These are phyloP conservation scores for Solanum commersonii DNA, from an alignment of 257 asterid species.

Conservation along the genomic window DNA sequence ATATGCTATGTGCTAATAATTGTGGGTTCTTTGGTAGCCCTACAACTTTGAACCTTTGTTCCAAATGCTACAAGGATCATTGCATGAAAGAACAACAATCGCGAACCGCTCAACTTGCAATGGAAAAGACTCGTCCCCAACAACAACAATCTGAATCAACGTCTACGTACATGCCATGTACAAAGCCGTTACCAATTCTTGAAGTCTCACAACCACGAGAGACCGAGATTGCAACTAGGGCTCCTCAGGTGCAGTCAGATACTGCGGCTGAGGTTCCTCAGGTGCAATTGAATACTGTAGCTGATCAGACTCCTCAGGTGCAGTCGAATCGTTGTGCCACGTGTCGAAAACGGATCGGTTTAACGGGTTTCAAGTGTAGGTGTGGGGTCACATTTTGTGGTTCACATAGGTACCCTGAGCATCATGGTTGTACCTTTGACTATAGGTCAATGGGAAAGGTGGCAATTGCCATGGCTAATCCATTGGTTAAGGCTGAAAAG, in stretches of 20 bases:
- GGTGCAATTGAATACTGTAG: neutral
- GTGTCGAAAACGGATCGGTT: slow-evolving; percentile 32
- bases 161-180: neutral
- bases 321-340: slow-evolving; percentile 24
- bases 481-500: slow-evolving; percentile 31
- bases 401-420: slow-evolving; percentile 40
- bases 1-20: slow-evolving; percentile 37
- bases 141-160: neutral
- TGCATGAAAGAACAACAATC: slow-evolving; percentile 24
- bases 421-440: slow-evolving; percentile 35
- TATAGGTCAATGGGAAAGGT: slow-evolving; percentile 30
- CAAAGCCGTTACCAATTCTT: neutral
- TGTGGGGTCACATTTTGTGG: slow-evolving; percentile 44
- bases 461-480: slow-evolving; percentile 36
- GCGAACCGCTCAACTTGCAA: slow-evolving; percentile 14
- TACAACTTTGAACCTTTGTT: slow-evolving; percentile 41
- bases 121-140: slow-evolving; percentile 9
- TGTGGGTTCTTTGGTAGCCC: slow-evolving; percentile 61
- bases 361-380: slow-evolving; percentile 39
- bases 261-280: neutral
- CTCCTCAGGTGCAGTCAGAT: neutral
- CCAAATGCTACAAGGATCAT: slow-evolving; percentile 42
- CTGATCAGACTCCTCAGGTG: neutral
- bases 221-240: neutral
- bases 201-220: neutral